phyloP scores from a whole-genome alignment of 331 rosid genomes.

The Pyracantha coccinea region DNA sequence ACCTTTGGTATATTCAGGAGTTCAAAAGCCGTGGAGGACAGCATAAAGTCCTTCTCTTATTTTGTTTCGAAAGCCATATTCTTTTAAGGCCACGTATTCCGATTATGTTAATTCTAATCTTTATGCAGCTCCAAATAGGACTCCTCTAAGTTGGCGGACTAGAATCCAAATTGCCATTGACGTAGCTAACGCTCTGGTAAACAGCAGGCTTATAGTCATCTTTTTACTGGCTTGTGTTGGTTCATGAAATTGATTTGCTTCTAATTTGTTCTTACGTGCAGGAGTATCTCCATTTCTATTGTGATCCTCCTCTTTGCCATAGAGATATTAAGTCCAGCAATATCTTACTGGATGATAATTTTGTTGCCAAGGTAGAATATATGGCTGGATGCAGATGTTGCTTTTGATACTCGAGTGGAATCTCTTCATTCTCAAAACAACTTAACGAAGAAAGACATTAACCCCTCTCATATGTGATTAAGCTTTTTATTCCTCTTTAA shows the following conservation, averaged over 20 bases:
- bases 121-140: constrained; percentile 62
- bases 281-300: constrained; percentile 98
- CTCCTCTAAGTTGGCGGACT: constrained; percentile 79
- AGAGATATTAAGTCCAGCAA: constrained; percentile 97
- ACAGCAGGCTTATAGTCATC: constrained; percentile 7
- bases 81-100: constrained; percentile 2
- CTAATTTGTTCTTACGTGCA: constrained; percentile 29
- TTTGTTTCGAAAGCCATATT: background rate
- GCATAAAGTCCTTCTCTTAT: background rate
- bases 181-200: constrained; percentile 96
- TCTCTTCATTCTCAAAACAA: background rate
- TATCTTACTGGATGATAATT: constrained; percentile 76
- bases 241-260: constrained; percentile 3
- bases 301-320: constrained; percentile 95
- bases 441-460: background rate
- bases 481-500: background rate
- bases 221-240: constrained; percentile 4
- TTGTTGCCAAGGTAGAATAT: constrained; percentile 79
- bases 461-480: background rate
- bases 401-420: background rate
- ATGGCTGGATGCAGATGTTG: constrained; percentile 11
- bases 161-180: constrained; percentile 91
- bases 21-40: background rate
- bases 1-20: background rate
- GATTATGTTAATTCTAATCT: constrained; percentile 5